phyloP scores from a whole-genome alignment of 1,139 yeast species.

The Petasospora fabianii region DNA sequence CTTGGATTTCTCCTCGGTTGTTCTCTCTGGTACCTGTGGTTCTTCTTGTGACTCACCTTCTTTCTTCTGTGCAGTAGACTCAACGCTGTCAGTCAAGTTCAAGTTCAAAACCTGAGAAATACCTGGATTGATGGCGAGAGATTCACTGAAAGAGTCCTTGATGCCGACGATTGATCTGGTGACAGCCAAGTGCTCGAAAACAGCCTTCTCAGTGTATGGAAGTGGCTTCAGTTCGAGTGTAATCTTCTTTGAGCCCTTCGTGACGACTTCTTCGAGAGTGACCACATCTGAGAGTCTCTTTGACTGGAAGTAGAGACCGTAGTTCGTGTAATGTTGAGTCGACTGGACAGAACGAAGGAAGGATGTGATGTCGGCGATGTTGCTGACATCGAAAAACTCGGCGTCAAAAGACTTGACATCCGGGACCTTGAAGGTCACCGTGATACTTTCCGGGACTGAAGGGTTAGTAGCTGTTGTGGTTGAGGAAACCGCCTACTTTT shows the following conservation, averaged over 20 bases:
- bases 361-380: slow-evolving; percentile 56
- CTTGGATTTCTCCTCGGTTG: slow-evolving; percentile 17
- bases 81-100: too few relatives aligned
- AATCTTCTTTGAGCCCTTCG: slow-evolving; percentile 29
- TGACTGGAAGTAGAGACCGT: slow-evolving; percentile 43
- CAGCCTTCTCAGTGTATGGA: slow-evolving; percentile 44
- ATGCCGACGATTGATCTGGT: slow-evolving; percentile 47
- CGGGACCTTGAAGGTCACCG: slow-evolving; percentile 10
- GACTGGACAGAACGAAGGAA: slow-evolving; percentile 52
- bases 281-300: slow-evolving; percentile 29
- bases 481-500: neutral
- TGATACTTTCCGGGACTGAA: slow-evolving; percentile 4
- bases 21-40: slow-evolving; percentile 17
- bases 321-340: slow-evolving; percentile 60
- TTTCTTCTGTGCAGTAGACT: slow-evolving; percentile 13
- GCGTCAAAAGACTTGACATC: slow-evolving; percentile 31
- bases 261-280: slow-evolving; percentile 19
- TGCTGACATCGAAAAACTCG: slow-evolving; percentile 40
- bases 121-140: slow-evolving; percentile 39
- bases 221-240: slow-evolving; percentile 36
- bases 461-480: neutral
- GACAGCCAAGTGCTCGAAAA: slow-evolving; percentile 43
- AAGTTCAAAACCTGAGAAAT: slow-evolving; percentile 35
- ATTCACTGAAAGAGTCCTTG: slow-evolving; percentile 23
- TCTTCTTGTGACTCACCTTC: slow-evolving; percentile 8